phyloP scores from a whole-genome alignment of 2,329 filamentous ascomycete genomes.

The Diaporthe sp. region DNA sequence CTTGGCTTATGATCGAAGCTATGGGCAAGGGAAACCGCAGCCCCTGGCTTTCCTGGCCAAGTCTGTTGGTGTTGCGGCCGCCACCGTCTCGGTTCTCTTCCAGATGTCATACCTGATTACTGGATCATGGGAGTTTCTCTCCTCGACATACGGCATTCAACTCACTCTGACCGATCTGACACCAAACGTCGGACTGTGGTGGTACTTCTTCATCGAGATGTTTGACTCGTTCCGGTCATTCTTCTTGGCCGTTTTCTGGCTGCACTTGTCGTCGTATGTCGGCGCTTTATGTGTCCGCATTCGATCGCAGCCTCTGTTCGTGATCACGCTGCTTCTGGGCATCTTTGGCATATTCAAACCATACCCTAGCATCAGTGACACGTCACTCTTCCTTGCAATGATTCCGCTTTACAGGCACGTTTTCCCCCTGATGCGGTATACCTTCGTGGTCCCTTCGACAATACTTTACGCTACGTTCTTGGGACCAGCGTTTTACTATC shows the following conservation, averaged over 20 bases:
- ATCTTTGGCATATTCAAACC: constrained; percentile 97
- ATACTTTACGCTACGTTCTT: constrained; percentile 90
- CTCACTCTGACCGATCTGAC: constrained; percentile 92
- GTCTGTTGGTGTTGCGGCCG: constrained; percentile 65
- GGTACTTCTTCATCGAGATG: constrained; percentile 99
- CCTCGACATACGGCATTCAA: constrained; percentile 93
- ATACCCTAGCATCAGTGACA: constrained; percentile 93
- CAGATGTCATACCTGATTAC: constrained; percentile 80
- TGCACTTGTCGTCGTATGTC: constrained; percentile 92
- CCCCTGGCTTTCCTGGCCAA: constrained; percentile 66
- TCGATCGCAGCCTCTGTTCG: constrained; percentile 86
- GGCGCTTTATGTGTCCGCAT: constrained; percentile 87
- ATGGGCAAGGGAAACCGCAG: constrained; percentile 20
- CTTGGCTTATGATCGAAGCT: constrained; percentile 78
- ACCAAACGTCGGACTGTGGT: constrained; percentile 96
- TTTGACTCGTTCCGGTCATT: constrained; percentile 98
- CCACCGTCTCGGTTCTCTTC: constrained; percentile 73
- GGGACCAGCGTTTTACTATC: constrained; percentile 93
- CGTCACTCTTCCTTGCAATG: constrained; percentile 85
- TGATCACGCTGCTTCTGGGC: constrained; percentile 85
- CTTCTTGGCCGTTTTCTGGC: constrained; percentile 98
- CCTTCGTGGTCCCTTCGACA: constrained; percentile 85
- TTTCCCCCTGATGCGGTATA: constrained; percentile 93
- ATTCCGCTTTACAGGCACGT: constrained; percentile 91
- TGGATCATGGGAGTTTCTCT: constrained; percentile 87